A percentile compares a stretch with the other conserved stretches of the same genome.
Evolutionary conservation across 306 rosid species (phyloP).

Genomic region (Pterocarpus santalinus): DNA sequence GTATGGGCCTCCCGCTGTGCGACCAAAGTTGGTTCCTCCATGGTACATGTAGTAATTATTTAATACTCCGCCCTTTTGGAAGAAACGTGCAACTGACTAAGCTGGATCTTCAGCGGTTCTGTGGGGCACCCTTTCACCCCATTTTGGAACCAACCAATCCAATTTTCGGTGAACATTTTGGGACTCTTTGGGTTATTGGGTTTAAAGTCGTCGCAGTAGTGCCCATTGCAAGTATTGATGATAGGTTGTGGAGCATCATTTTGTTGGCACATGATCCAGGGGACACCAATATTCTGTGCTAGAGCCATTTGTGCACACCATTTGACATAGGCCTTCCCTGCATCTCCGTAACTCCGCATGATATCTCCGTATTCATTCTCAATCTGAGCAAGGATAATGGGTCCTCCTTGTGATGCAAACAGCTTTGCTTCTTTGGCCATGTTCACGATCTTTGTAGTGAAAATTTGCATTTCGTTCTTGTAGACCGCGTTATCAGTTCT

Average conservation of each 20-base stretch:
- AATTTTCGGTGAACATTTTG: conserved; percentile 51
- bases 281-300: conserved; percentile 37
- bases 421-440: conserved; percentile 45
- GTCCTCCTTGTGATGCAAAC: conserved; percentile 51
- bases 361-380: conserved; percentile 53
- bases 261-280: conserved; percentile 51
- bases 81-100: not conserved
- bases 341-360: conserved; percentile 33
- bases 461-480: conserved; percentile 51
- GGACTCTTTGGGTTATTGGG: conserved; percentile 51
- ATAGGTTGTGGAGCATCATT: conserved; percentile 41
- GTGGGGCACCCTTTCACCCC: not conserved
- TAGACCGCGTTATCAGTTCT: conserved; percentile 25
- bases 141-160: conserved; percentile 29
- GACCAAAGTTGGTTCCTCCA: not conserved
- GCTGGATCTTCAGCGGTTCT: not conserved
- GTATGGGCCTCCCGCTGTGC: conserved; percentile 28
- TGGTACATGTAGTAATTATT: not conserved
- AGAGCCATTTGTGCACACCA: conserved; percentile 48
- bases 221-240: conserved; percentile 53
- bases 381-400: conserved; percentile 50
- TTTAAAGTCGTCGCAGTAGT: conserved; percentile 41
- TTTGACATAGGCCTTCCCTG: conserved; percentile 38
- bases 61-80: not conserved
- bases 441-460: conserved; percentile 38